phyloP scores from a whole-genome alignment of 139 green algal genomes.

The Yamagishiella unicocca region DNA sequence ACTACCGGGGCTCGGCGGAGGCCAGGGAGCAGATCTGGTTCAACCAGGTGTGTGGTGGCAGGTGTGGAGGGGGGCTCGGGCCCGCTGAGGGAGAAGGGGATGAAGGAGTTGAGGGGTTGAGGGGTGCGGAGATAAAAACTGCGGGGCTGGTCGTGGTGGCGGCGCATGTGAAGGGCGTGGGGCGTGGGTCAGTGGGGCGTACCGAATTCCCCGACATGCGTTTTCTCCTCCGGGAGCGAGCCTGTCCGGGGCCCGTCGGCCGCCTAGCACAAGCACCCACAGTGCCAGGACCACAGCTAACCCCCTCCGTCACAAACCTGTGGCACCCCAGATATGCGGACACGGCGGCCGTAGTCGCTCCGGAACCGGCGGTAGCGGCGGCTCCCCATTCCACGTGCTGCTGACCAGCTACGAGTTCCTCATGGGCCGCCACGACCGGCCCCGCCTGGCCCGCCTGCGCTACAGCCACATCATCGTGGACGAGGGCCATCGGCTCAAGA shows the following conservation, averaged over 20 bases:
- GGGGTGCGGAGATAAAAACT: too few relatives aligned
- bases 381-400: slow-evolving; percentile 93
- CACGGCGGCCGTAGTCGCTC: not conserved
- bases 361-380: not conserved
- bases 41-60: slow-evolving; percentile 38
- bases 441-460: slow-evolving; percentile 42
- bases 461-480: slow-evolving; percentile 89
- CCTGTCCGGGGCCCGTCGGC: too few relatives aligned
- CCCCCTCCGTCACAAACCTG: not conserved
- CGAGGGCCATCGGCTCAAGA: slow-evolving; percentile 98
- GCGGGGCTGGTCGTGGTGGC: too few relatives aligned
- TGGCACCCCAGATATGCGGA: not conserved
- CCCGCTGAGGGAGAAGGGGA: not conserved
- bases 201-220: too few relatives aligned
- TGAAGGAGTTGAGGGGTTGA: too few relatives aligned
- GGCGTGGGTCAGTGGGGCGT: too few relatives aligned
- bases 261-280: too few relatives aligned
- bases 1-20: slow-evolving; percentile 62
- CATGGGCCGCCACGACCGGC: slow-evolving; percentile 88
- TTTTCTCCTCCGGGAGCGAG: too few relatives aligned
- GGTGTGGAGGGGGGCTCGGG: not conserved
- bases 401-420: slow-evolving; percentile 99
- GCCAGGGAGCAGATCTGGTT: slow-evolving; percentile 48
- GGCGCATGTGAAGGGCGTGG: too few relatives aligned
- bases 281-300: too few relatives aligned